Conservation (phyloP, 2,329 filamentous ascomycete genomes). For the Colletotrichum eremochloae region DNA sequence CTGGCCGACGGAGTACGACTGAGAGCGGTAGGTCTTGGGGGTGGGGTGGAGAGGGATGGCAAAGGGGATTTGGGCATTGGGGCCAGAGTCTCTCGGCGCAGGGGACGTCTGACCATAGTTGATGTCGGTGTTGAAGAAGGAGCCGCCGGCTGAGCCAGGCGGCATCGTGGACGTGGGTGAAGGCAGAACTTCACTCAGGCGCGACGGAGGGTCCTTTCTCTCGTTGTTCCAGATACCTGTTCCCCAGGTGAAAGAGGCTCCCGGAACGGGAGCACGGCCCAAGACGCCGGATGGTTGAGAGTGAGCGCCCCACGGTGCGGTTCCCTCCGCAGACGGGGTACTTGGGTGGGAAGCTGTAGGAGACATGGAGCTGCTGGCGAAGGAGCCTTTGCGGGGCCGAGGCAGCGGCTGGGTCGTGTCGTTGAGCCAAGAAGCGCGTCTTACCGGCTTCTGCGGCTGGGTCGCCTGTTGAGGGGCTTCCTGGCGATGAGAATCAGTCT, state of each 20-base stretch:
- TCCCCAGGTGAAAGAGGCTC: conserved; percentile 76
- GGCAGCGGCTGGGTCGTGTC: conserved; percentile 77
- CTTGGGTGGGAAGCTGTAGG: conserved; percentile 84
- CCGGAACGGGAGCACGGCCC: conserved; percentile 60
- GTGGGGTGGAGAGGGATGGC: conserved; percentile 90
- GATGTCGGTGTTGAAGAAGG: conserved; percentile 64
- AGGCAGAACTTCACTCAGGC: conserved; percentile 79
- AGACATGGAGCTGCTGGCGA: conserved; percentile 82
- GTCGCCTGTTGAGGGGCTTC: conserved; percentile 61
- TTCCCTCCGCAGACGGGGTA: conserved; percentile 74
- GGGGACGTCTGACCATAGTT: conserved; percentile 63
- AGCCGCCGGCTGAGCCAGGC: conserved; percentile 56
- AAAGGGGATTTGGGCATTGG: conserved; percentile 81
- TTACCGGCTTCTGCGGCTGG: conserved; percentile 72
- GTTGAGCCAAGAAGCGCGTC: conserved; percentile 88
- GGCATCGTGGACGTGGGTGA: conserved; percentile 77
- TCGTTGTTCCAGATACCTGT: conserved; percentile 87
- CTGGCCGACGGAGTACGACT: conserved; percentile 96
- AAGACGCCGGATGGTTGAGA: conserved; percentile 61
- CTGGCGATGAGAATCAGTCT: conserved; percentile 76
- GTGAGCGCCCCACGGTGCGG: conserved; percentile 68
- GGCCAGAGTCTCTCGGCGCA: conserved; percentile 64
- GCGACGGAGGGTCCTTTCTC: conserved; percentile 81
- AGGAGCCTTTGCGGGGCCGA: conserved; percentile 80
- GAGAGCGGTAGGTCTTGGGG: conserved; percentile 92